These are phyloP conservation scores for Phanerochaete sordida DNA, from an alignment of 768 basidiomycete species.

Conservation along the genomic window DNA sequence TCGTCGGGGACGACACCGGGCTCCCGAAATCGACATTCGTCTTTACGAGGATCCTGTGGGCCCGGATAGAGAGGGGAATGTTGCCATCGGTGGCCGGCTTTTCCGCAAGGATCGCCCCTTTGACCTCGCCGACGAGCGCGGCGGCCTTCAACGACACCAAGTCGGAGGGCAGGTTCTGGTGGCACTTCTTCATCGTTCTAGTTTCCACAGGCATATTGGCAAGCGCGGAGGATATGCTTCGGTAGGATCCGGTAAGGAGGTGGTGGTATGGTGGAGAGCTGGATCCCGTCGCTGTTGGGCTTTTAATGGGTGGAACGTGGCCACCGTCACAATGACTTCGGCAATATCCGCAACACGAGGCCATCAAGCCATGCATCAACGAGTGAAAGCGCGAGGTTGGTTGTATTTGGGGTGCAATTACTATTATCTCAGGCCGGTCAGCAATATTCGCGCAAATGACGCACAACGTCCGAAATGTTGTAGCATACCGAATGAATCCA, in stretches of 20 bases:
- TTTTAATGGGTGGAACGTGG: background rate
- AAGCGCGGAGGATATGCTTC: no score
- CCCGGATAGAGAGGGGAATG: background rate
- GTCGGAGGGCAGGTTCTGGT: background rate
- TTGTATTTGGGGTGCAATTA: background rate
- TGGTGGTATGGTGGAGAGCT: background rate
- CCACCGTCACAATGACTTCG: background rate
- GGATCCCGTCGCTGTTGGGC: background rate
- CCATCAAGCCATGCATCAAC: background rate
- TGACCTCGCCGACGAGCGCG: background rate
- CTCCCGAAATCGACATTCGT: background rate
- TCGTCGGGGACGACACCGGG: background rate
- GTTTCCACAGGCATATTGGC: background rate
- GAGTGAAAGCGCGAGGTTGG: background rate
- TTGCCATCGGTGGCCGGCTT: background rate
- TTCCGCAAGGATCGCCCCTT: background rate
- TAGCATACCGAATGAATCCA: no score
- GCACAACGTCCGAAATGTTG: no score
- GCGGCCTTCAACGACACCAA: background rate
- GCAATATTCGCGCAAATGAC: no score
- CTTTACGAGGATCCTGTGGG: background rate
- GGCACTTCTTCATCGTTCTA: background rate
- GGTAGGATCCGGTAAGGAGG: background rate
- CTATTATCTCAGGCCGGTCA: no score
- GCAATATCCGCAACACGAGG: background rate